Conservation (phyloP, 257 asterid species). For the Fraxinus anomala region DNA sequence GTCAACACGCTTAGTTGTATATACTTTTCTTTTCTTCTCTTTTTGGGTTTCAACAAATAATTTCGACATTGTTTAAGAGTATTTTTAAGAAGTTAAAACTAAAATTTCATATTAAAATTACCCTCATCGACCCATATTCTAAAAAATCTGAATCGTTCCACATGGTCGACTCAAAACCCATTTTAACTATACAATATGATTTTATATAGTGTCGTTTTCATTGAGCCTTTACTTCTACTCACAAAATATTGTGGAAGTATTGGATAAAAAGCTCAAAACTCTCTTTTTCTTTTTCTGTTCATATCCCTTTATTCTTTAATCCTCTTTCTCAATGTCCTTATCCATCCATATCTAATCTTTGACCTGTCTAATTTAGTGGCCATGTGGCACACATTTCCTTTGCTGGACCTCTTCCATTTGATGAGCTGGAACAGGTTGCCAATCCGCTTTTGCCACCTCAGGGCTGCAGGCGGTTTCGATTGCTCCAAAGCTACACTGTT, state of each 20-base stretch:
- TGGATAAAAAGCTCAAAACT: conserved; percentile 19
- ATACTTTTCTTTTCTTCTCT: neutral
- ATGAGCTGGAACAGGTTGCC: conserved; percentile 44
- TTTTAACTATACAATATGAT: neutral
- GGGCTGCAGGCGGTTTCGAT: conserved; percentile 28
- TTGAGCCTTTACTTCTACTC: neutral
- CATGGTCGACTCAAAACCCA: neutral
- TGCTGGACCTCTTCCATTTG: conserved; percentile 36
- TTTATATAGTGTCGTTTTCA: neutral
- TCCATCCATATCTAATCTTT: conserved; percentile 47
- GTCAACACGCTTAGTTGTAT: neutral
- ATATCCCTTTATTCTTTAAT: conserved; percentile 37
- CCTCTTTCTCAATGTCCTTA: conserved; percentile 41
- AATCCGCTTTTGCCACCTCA: conserved; percentile 50
- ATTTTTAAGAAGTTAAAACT: neutral
- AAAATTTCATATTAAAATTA: neutral
- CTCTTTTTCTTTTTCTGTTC: conserved; percentile 6
- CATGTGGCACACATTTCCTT: conserved; percentile 35
- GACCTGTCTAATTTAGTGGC: conserved; percentile 36
- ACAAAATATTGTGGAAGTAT: conserved; percentile 9
- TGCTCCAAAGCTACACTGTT: conserved; percentile 28
- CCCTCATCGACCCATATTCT: neutral
- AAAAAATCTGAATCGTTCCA: neutral
- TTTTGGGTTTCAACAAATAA: neutral
- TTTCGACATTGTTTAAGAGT: neutral